These are phyloP conservation scores for Tuber umbilicatum DNA, from an alignment of 495 filamentous ascomycete genomes.

Conservation along the genomic window DNA sequence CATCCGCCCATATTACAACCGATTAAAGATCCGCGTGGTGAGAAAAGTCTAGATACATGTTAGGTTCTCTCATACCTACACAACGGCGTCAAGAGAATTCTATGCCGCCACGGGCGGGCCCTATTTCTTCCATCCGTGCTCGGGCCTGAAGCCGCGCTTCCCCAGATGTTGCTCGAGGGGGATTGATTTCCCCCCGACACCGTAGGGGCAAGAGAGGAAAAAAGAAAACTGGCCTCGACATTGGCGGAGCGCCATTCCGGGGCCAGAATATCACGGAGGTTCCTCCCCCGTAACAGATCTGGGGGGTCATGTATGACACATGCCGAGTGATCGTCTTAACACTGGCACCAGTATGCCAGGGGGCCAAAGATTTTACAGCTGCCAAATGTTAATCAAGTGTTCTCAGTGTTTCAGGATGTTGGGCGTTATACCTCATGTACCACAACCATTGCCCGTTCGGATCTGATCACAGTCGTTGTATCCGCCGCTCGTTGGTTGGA, in stretches of 20 bases:
- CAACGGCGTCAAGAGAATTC: background rate
- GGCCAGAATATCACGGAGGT: background rate
- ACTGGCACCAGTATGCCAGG: background rate
- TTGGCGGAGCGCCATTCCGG: background rate
- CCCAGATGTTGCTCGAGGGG: background rate
- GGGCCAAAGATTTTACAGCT: background rate
- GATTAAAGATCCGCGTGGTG: background rate
- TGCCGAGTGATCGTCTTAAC: background rate
- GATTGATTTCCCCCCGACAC: background rate
- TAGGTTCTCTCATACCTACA: background rate
- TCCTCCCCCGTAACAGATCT: background rate
- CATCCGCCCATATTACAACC: background rate
- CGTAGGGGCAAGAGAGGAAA: background rate
- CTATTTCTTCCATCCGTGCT: background rate
- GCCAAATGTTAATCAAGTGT: background rate
- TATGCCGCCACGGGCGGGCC: background rate
- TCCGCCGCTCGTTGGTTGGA: background rate
- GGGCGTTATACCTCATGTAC: background rate
- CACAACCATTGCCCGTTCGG: background rate
- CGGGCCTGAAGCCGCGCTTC: background rate
- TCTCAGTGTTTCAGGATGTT: background rate
- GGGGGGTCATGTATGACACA: background rate
- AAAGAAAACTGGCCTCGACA: background rate
- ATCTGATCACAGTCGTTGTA: background rate
- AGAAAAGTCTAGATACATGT: background rate